Percentiles rank a stretch among this genome's conserved stretches.
Evolutionary conservation across 371 early-diverging fungal genomes (phyloP).

Genomic region (Mortierella polycephala): DNA sequence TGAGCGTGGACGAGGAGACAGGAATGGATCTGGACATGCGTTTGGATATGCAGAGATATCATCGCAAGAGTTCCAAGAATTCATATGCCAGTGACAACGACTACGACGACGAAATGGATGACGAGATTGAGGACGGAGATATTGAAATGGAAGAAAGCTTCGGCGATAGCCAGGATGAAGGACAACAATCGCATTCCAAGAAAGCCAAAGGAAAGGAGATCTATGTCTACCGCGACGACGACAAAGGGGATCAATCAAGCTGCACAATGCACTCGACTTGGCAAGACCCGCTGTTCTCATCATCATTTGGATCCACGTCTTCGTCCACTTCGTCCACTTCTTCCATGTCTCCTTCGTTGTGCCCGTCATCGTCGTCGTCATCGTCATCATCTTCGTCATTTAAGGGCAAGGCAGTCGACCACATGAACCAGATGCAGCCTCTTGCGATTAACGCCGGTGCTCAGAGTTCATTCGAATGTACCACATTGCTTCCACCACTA

Average conservation of each 20-base stretch:
- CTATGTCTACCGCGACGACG: conserved; percentile 15
- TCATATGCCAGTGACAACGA: background rate
- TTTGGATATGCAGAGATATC: conserved; percentile 36
- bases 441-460: conserved; percentile 2
- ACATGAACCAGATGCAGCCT: conserved; percentile 1
- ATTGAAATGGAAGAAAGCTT: background rate
- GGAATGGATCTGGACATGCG: conserved; percentile 43
- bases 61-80: conserved; percentile 17
- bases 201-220: conserved; percentile 49
- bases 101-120: background rate
- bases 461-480: conserved; percentile 9
- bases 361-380: conserved; percentile 15
- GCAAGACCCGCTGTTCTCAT: conserved; percentile 3
- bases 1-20: conserved; percentile 19
- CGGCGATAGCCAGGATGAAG: background rate
- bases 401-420: background rate
- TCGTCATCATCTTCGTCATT: conserved; percentile 16
- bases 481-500: conserved; percentile 27
- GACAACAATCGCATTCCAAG: background rate
- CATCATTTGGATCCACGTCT: conserved; percentile 29
- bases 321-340: conserved; percentile 28
- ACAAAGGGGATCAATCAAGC: background rate
- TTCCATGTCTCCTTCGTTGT: conserved; percentile 14
- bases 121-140: conserved; percentile 6
- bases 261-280: conserved; percentile 2